phyloP scores from a whole-genome alignment of 1,284 basidiomycete genomes.

The Garcileccinum viscosum region DNA sequence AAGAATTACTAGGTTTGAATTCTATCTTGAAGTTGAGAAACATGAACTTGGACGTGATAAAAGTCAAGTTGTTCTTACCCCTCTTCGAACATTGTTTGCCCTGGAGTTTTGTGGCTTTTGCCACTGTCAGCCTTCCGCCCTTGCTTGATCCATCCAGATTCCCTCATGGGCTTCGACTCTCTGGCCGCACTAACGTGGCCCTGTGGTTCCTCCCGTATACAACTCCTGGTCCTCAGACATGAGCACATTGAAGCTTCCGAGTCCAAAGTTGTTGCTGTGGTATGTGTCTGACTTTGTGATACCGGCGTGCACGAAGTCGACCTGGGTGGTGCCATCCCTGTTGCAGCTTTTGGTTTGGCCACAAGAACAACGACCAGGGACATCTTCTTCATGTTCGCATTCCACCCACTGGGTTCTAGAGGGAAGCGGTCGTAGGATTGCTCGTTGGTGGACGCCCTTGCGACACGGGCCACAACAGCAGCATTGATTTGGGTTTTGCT shows the following conservation, averaged over 20 bases:
- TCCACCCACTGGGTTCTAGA: neutral
- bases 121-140: constrained; percentile 13
- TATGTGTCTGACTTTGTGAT: constrained; percentile 27
- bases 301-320: constrained; percentile 26
- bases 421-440: constrained; percentile 5
- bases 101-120: too few relatives aligned
- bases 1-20: too few relatives aligned
- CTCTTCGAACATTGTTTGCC: too few relatives aligned
- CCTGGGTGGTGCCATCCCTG: constrained; percentile 10
- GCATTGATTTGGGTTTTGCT: neutral
- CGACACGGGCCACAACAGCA: constrained; percentile 23
- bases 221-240: constrained; percentile 32
- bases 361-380: neutral
- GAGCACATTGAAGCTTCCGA: constrained; percentile 30
- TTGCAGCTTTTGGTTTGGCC: neutral
- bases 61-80: constrained; percentile 2
- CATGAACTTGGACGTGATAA: too few relatives aligned
- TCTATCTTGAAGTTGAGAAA: too few relatives aligned
- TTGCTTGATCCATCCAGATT: constrained; percentile 8
- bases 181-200: constrained; percentile 10
- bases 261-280: constrained; percentile 22
- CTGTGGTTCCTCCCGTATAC: constrained; percentile 30
- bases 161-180: constrained; percentile 7
- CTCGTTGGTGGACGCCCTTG: constrained; percentile 14
- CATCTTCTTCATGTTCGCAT: neutral